Evolutionary conservation across 2,329 filamentous ascomycete species (phyloP).

Genomic region (Ciborinia camelliae): DNA sequence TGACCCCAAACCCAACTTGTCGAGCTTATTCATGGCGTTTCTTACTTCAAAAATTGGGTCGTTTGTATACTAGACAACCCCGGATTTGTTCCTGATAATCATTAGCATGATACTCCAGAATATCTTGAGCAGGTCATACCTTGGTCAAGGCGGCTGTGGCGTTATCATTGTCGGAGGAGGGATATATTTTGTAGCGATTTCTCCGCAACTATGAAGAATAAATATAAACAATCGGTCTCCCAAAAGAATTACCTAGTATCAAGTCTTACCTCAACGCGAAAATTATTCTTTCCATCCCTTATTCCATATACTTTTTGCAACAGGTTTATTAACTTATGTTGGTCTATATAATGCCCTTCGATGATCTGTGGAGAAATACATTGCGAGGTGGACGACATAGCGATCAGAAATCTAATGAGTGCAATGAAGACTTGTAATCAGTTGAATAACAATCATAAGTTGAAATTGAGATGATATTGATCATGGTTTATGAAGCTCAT

Average conservation of each 20-base stretch:
- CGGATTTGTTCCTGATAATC: slow-evolving; percentile 25
- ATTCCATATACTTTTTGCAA: neutral
- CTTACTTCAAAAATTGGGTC: neutral
- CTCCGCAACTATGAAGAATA: neutral
- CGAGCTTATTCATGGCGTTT: too few relatives aligned
- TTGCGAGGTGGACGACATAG: neutral
- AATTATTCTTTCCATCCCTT: neutral
- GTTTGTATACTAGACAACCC: slow-evolving; percentile 21
- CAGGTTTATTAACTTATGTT: neutral
- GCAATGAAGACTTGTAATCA: too few relatives aligned
- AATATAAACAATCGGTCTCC: neutral
- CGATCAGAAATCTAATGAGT: neutral
- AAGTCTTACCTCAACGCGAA: neutral
- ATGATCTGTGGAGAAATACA: neutral
- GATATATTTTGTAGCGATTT: neutral
- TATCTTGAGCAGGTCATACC: slow-evolving; percentile 9
- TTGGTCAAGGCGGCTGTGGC: slow-evolving; percentile 20
- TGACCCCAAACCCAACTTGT: too few relatives aligned
- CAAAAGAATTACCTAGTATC: neutral
- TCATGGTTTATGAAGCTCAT: too few relatives aligned
- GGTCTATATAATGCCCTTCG: neutral
- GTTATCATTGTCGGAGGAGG: slow-evolving; percentile 7
- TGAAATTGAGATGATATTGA: too few relatives aligned
- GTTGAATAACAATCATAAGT: too few relatives aligned
- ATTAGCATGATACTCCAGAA: neutral